A percentile compares a stretch with the other conserved stretches of the same genome.
Conservation (phyloP, 768 basidiomycete species). For the Chlorophyllum brunneum region DNA sequence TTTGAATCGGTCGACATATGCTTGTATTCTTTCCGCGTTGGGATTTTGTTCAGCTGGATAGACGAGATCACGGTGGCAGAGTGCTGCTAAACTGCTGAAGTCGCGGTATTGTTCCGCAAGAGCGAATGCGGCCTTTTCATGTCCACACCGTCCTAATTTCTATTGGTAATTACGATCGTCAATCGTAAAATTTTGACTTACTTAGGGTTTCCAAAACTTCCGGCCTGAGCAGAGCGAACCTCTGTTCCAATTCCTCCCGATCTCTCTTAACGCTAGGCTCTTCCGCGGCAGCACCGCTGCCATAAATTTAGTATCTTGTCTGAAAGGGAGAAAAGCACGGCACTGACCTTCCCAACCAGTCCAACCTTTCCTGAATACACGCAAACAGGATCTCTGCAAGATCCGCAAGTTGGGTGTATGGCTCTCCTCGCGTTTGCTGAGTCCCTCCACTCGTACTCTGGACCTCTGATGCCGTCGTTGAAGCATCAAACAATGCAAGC, state of each 20-base stretch:
- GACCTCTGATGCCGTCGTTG: slow-evolving; percentile 45
- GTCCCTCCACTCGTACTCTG: slow-evolving; percentile 22
- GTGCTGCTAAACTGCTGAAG: slow-evolving; percentile 77
- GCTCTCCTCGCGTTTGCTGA: slow-evolving; percentile 29
- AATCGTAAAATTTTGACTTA: slow-evolving; percentile 31
- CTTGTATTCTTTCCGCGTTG: slow-evolving; percentile 54
- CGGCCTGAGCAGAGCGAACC: slow-evolving; percentile 69
- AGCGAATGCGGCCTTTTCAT: slow-evolving; percentile 66
- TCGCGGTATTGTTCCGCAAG: slow-evolving; percentile 88
- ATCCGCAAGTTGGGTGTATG: slow-evolving; percentile 55
- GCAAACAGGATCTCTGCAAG: slow-evolving; percentile 62
- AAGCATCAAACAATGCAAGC: slow-evolving; percentile 66
- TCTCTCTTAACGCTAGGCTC: slow-evolving; percentile 53
- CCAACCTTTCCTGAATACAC: slow-evolving; percentile 63
- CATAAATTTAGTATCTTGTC: neutral
- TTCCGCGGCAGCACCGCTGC: slow-evolving; percentile 37
- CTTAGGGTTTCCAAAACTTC: slow-evolving; percentile 78
- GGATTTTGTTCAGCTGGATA: slow-evolving; percentile 66
- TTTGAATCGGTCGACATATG: slow-evolving; percentile 74
- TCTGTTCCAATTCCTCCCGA: slow-evolving; percentile 54
- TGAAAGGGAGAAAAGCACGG: neutral
- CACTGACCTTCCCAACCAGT: slow-evolving; percentile 60
- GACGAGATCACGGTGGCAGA: slow-evolving; percentile 69
- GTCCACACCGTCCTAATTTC: slow-evolving; percentile 57
- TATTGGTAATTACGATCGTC: neutral